Percentiles rank a stretch among this genome's conserved stretches.
phyloP scores from a whole-genome alignment of 352 stramenopile species.

The Globisporangium perplexum region DNA sequence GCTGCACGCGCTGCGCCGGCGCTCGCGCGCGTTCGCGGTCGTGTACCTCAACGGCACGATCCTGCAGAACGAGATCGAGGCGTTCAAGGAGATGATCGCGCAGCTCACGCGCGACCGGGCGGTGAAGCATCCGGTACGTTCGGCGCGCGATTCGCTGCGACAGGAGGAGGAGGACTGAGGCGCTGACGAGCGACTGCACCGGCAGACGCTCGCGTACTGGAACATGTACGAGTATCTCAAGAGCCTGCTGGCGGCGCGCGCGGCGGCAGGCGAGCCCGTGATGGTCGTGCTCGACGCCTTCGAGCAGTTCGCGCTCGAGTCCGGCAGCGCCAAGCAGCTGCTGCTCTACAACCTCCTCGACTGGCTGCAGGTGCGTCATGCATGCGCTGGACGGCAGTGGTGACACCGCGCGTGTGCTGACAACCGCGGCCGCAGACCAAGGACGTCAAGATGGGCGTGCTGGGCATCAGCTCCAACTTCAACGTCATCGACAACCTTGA shows the following conservation, averaged over 20 bases:
- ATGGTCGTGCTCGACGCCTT: constrained; percentile 71
- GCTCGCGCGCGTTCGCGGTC: constrained; percentile 36
- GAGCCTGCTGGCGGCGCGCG: constrained; percentile 50
- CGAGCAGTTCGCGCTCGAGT: constrained; percentile 68
- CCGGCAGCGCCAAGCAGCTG: constrained; percentile 63
- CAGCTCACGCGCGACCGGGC: constrained; percentile 49
- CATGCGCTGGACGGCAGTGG: neutral
- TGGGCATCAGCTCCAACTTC: constrained; percentile 77
- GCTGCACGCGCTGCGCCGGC: constrained; percentile 39
- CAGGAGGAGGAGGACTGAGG: neutral
- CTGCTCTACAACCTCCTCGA: constrained; percentile 84
- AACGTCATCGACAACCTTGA: constrained; percentile 80
- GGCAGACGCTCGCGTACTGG: constrained; percentile 58
- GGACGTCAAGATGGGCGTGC: constrained; percentile 74
- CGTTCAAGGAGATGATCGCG: constrained; percentile 76
- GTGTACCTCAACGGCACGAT: constrained; percentile 78
- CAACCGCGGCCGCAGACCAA: constrained; percentile 32
- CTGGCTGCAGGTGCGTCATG: constrained; percentile 52
- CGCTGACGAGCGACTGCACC: neutral
- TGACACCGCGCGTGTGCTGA: neutral
- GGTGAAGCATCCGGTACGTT: constrained; percentile 53
- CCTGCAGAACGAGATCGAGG: constrained; percentile 78
- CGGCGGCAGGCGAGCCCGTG: constrained; percentile 40
- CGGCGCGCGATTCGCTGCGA: too few relatives aligned
- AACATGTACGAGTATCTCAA: constrained; percentile 85